Conservation (phyloP, 2,329 filamentous ascomycete species). For the Sclerotiophoma versabilis region DNA sequence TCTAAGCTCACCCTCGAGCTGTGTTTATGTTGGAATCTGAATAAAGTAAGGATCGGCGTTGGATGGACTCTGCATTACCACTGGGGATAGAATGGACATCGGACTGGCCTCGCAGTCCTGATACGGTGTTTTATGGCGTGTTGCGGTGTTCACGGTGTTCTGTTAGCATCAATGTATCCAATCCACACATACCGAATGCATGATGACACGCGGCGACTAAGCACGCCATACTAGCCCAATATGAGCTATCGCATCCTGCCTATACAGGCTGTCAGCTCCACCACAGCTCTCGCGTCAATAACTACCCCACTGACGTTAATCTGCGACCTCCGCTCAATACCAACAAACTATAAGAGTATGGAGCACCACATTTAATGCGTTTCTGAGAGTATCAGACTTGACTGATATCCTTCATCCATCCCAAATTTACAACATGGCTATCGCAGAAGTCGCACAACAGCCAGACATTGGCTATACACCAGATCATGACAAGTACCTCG, state of each 20-base stretch:
- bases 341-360: background rate
- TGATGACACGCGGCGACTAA: constrained; percentile 6
- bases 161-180: background rate
- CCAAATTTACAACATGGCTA: constrained; percentile 21
- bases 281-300: constrained; percentile 18
- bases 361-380: background rate
- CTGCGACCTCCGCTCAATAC: background rate
- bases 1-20: background rate
- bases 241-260: constrained; percentile 10
- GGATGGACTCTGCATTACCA: background rate
- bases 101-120: no score
- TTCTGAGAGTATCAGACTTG: background rate
- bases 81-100: background rate
- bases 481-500: constrained; percentile 61
- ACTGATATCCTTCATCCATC: background rate
- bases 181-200: background rate
- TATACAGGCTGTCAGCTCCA: constrained; percentile 9
- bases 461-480: constrained; percentile 67
- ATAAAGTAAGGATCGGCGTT: background rate
- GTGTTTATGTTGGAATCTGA: background rate
- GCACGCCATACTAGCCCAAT: constrained; percentile 19
- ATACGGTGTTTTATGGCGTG: background rate
- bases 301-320: constrained; percentile 22
- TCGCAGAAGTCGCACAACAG: constrained; percentile 44
- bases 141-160: background rate